These are phyloP conservation scores for Citrus cavaleriei DNA, from an alignment of 345 rosid species.

Conservation along the genomic window DNA sequence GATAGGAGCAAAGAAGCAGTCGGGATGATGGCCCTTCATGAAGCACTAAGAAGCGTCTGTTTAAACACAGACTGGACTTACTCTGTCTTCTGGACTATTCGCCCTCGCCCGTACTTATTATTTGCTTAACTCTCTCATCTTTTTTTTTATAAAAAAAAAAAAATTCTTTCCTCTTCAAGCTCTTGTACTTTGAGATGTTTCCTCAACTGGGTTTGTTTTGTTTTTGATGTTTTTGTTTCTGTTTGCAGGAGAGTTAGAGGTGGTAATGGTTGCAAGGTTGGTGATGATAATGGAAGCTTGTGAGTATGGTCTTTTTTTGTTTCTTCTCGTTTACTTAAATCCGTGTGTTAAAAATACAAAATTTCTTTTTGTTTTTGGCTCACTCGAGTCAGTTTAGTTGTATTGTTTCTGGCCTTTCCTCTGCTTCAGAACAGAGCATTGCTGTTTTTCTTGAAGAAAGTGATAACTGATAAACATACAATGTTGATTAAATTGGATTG, in stretches of 20 bases:
- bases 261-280: constrained; percentile 97
- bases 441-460: constrained; percentile 7
- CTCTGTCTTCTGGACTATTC: constrained; percentile 99
- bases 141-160: neutral
- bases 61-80: constrained; percentile 97
- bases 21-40: constrained; percentile 99
- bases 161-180: constrained; percentile 7
- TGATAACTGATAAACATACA: neutral
- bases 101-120: constrained; percentile 85
- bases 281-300: constrained; percentile 99
- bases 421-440: constrained; percentile 17
- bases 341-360: neutral
- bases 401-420: constrained; percentile 5
- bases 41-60: constrained; percentile 98
- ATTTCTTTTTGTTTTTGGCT: neutral
- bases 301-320: constrained; percentile 42
- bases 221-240: constrained; percentile 15
- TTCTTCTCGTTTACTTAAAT: neutral
- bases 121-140: neutral
- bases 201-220: constrained; percentile 24
- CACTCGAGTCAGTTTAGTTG: neutral
- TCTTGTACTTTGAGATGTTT: constrained; percentile 19
- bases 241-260: constrained; percentile 90
- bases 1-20: constrained; percentile 99
- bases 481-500: neutral